phyloP scores from a whole-genome alignment of 495 filamentous ascomycete species.

The Penicillium mononematosum region DNA sequence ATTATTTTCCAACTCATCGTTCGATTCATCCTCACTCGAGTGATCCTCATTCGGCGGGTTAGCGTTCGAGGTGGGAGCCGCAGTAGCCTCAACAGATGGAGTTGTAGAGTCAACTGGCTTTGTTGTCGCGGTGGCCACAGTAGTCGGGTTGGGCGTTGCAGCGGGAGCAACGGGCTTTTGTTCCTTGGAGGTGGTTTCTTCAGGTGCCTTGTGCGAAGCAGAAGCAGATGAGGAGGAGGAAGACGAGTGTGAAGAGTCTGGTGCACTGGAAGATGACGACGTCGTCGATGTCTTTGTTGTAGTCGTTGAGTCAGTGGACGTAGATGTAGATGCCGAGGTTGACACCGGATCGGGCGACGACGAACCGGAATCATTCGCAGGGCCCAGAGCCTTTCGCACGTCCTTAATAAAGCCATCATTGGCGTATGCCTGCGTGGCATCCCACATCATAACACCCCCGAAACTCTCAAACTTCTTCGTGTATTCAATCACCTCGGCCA shows the following conservation, averaged over 20 bases:
- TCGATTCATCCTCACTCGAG: neutral
- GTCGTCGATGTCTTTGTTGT: neutral
- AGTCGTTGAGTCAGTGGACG: constrained; percentile 31
- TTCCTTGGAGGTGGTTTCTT: constrained; percentile 3
- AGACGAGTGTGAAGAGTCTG: constrained; percentile 31
- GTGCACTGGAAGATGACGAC: constrained; percentile 28
- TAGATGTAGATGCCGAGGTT: constrained; percentile 29
- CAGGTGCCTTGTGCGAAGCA: constrained; percentile 27
- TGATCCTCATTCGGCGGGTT: constrained; percentile 2
- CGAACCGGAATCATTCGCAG: constrained; percentile 32
- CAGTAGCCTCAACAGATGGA: neutral
- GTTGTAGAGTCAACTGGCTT: neutral
- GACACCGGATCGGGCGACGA: constrained; percentile 33
- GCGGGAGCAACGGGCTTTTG: neutral
- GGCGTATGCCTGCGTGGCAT: constrained; percentile 59
- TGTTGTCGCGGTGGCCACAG: neutral
- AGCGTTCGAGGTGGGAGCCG: constrained; percentile 11
- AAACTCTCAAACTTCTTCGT: constrained; percentile 57
- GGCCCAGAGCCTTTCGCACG: constrained; percentile 32
- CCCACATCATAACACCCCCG: constrained; percentile 74
- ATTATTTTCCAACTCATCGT: neutral
- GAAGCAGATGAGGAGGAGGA: constrained; percentile 33
- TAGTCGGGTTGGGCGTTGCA: neutral
- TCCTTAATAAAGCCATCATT: constrained; percentile 57
- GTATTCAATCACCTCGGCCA: constrained; percentile 51